Percentiles rank a stretch among this genome's conserved stretches.
Conservation (phyloP, 257 asterid genomes). For the Fraxinus pennsylvanica region DNA sequence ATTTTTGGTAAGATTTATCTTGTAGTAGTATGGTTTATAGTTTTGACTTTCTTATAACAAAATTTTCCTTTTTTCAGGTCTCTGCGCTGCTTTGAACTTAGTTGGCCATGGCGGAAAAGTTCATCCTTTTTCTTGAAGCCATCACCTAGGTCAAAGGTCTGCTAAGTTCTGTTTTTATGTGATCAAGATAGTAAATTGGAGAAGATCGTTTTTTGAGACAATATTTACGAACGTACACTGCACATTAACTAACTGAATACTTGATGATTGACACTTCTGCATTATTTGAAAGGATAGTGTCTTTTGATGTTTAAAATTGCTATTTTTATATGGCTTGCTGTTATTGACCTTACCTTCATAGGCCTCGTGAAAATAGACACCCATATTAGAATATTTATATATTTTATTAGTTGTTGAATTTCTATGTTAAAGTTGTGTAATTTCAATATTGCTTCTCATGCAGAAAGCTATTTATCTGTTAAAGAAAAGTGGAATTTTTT, state of each 20-base stretch:
- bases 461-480: constrained; percentile 7
- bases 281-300: constrained; percentile 9
- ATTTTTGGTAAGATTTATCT: constrained; percentile 72
- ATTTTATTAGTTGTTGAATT: neutral
- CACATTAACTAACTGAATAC: neutral
- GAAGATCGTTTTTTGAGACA: constrained; percentile 8
- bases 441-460: neutral
- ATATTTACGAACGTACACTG: neutral
- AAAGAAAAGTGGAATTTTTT: neutral
- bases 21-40: constrained; percentile 9
- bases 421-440: neutral
- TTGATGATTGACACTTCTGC: neutral
- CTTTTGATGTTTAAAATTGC: neutral
- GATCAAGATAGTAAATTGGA: constrained; percentile 2
- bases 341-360: neutral
- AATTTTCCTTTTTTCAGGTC: constrained; percentile 55
- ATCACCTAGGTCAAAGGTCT: constrained; percentile 81
- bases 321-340: constrained; percentile 1
- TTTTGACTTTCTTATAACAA: constrained; percentile 19
- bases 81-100: constrained; percentile 79
- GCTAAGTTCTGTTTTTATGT: constrained; percentile 15
- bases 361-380: constrained; percentile 10
- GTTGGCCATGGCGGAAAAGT: constrained; percentile 93
- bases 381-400: neutral
- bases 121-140: constrained; percentile 77